These are phyloP conservation scores for Phytophthora multivora DNA, from an alignment of 352 stramenopile genomes.

Conservation along the genomic window DNA sequence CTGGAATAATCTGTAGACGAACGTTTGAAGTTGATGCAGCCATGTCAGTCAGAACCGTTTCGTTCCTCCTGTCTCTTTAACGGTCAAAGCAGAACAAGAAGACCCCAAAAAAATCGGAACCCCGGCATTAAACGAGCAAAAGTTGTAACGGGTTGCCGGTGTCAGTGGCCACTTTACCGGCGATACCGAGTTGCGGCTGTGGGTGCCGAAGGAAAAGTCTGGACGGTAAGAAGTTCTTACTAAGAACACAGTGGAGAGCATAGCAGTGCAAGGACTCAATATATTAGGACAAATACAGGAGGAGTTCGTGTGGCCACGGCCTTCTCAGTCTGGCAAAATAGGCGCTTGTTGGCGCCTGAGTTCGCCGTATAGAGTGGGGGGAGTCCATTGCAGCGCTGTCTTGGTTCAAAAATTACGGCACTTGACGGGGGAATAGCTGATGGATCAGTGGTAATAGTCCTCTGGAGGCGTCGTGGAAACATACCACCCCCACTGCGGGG, in stretches of 20 bases:
- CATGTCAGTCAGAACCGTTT: neutral
- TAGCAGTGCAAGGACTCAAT: constrained; percentile 28
- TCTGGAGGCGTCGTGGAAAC: constrained; percentile 80
- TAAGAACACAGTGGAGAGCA: neutral
- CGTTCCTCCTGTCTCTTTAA: too few species aligned
- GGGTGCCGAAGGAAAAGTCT: neutral
- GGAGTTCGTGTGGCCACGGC: neutral
- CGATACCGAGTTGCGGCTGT: neutral
- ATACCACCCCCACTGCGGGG: constrained; percentile 84
- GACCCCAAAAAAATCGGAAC: too few species aligned
- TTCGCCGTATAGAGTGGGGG: constrained; percentile 9
- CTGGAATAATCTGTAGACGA: constrained; percentile 15
- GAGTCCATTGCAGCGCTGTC: constrained; percentile 26
- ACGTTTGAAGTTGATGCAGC: constrained; percentile 10
- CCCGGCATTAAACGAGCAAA: too few species aligned
- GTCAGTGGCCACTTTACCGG: constrained; percentile 1
- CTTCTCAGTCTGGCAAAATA: constrained; percentile 20
- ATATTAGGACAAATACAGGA: constrained; percentile 35
- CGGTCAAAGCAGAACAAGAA: too few species aligned
- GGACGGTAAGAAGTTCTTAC: too few species aligned
- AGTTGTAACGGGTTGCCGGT: constrained; percentile 5
- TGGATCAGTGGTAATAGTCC: constrained; percentile 58
- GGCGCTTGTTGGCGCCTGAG: constrained; percentile 11
- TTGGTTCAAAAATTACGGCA: constrained; percentile 33
- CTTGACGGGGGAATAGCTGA: constrained; percentile 12